These are phyloP conservation scores for Ustilago trichophora DNA, from an alignment of 1,284 basidiomycete genomes.

Conservation along the genomic window DNA sequence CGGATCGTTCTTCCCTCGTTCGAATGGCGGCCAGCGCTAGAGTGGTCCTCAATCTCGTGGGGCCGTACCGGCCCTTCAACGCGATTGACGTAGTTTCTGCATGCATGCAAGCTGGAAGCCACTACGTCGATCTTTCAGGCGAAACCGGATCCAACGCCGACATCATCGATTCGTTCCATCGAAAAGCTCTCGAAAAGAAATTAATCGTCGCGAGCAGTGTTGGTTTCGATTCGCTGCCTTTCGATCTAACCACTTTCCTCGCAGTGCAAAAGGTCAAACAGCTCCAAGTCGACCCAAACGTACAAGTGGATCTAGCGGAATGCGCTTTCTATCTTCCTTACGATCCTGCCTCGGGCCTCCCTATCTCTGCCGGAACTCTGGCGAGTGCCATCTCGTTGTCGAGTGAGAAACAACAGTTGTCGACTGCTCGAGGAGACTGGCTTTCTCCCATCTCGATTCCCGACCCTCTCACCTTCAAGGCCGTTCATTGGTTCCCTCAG, in stretches of 20 bases:
- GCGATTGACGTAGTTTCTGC: slow-evolving; percentile 68
- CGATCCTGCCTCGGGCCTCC: too few species aligned
- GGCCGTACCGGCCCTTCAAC: slow-evolving; percentile 48
- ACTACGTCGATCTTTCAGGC: slow-evolving; percentile 75
- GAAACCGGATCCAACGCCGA: slow-evolving; percentile 69
- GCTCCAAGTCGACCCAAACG: slow-evolving; percentile 65
- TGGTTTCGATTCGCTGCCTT: slow-evolving; percentile 75
- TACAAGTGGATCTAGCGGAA: slow-evolving; percentile 35
- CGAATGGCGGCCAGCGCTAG: slow-evolving; percentile 30
- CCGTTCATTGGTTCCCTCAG: slow-evolving; percentile 70
- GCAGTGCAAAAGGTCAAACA: slow-evolving; percentile 71
- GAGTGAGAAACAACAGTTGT: slow-evolving; percentile 24
- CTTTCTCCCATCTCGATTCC: slow-evolving; percentile 40
- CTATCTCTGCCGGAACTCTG: slow-evolving; percentile 79
- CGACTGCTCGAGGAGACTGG: slow-evolving; percentile 24
- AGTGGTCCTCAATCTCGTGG: slow-evolving; percentile 56
- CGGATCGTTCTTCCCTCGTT: slow-evolving; percentile 33
- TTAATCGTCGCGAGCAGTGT: slow-evolving; percentile 77
- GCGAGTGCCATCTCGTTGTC: slow-evolving; percentile 70
- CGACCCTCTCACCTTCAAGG: slow-evolving; percentile 68
- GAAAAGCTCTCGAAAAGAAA: slow-evolving; percentile 74
- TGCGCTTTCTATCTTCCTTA: slow-evolving; percentile 70
- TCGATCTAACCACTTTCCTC: slow-evolving; percentile 74
- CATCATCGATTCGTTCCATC: slow-evolving; percentile 74
- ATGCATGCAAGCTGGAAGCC: slow-evolving; percentile 71